phyloP scores from a whole-genome alignment of 805 yeast species.

The Yamadazyma insecticola region DNA sequence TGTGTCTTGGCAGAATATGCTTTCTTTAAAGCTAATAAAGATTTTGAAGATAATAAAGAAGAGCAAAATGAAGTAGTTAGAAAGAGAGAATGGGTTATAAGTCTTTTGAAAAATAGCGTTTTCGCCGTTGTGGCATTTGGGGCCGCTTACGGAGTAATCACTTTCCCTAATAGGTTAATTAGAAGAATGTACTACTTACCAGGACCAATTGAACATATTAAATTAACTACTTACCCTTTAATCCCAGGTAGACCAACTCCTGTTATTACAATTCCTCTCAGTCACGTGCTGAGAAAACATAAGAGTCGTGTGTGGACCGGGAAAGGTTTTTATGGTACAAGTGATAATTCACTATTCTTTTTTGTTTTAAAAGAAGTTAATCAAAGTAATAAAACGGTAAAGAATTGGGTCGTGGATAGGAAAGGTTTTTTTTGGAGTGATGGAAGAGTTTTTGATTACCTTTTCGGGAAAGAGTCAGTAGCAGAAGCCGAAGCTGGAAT shows the following conservation, averaged over 20 bases:
- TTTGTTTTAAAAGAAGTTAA: slow-evolving; percentile 59
- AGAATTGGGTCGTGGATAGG: slow-evolving; percentile 78
- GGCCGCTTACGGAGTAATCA: slow-evolving; percentile 25
- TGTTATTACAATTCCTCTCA: slow-evolving; percentile 61
- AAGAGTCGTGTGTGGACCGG: slow-evolving; percentile 76
- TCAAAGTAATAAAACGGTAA: slow-evolving; percentile 21
- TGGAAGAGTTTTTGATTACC: slow-evolving; percentile 75
- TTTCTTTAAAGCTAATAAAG: slow-evolving; percentile 43
- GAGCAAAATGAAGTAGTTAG: slow-evolving; percentile 42
- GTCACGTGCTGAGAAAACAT: slow-evolving; percentile 49
- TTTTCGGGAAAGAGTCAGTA: slow-evolving; percentile 78
- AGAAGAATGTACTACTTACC: slow-evolving; percentile 78
- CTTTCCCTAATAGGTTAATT: slow-evolving; percentile 64
- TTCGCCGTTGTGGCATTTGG: slow-evolving; percentile 24
- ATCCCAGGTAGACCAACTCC: slow-evolving; percentile 77
- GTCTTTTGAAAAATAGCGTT: slow-evolving; percentile 22
- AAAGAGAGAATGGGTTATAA: slow-evolving; percentile 33
- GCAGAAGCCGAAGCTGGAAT: slow-evolving; percentile 71
- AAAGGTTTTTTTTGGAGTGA: slow-evolving; percentile 93
- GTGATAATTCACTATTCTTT: slow-evolving; percentile 69
- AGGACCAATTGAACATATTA: slow-evolving; percentile 49
- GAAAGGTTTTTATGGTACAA: slow-evolving; percentile 83
- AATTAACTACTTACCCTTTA: slow-evolving; percentile 70
- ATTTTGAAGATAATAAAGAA: slow-evolving; percentile 49
- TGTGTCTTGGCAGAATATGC: slow-evolving; percentile 56